A percentile compares a stretch with the other conserved stretches of the same genome.
phyloP scores from a whole-genome alignment of 306 rosid genomes.

The Prunus kanzakura region DNA sequence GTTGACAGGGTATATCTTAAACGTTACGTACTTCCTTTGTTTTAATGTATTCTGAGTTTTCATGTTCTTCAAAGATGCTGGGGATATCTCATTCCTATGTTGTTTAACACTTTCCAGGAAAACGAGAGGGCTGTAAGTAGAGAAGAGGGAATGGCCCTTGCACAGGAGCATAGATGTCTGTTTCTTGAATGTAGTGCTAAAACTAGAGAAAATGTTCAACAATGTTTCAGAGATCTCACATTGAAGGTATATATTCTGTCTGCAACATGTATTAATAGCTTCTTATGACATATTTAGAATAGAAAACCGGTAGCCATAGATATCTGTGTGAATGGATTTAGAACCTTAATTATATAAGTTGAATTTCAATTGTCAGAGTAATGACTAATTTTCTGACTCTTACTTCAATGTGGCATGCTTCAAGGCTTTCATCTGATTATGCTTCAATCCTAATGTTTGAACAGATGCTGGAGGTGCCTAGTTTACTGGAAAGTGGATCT shows the following conservation, averaged over 20 bases:
- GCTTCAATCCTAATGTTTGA: neutral
- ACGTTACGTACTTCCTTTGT: neutral
- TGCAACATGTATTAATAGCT: no score
- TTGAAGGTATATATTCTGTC: slow-evolving; percentile 46
- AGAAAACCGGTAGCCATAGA: no score
- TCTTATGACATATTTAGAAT: no score
- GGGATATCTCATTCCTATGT: neutral
- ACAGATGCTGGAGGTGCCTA: slow-evolving; percentile 72
- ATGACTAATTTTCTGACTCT: no score
- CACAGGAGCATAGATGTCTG: slow-evolving; percentile 60
- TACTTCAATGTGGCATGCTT: neutral
- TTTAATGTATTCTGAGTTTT: neutral
- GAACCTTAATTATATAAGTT: no score
- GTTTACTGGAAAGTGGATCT: slow-evolving; percentile 68
- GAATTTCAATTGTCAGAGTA: no score
- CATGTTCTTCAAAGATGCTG: neutral
- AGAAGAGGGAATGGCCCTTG: slow-evolving; percentile 88
- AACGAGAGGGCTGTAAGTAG: slow-evolving; percentile 65
- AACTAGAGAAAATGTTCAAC: slow-evolving; percentile 76
- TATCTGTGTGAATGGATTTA: no score
- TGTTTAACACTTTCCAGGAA: slow-evolving; percentile 41
- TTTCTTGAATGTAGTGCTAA: slow-evolving; percentile 86
- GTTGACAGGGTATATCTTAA: slow-evolving; percentile 64
- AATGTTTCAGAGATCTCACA: slow-evolving; percentile 66
- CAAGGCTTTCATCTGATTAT: slow-evolving; percentile 13